Evolutionary conservation across 352 stramenopile genomes (phyloP).

Genomic region (Globisporangium acanthophoron): DNA sequence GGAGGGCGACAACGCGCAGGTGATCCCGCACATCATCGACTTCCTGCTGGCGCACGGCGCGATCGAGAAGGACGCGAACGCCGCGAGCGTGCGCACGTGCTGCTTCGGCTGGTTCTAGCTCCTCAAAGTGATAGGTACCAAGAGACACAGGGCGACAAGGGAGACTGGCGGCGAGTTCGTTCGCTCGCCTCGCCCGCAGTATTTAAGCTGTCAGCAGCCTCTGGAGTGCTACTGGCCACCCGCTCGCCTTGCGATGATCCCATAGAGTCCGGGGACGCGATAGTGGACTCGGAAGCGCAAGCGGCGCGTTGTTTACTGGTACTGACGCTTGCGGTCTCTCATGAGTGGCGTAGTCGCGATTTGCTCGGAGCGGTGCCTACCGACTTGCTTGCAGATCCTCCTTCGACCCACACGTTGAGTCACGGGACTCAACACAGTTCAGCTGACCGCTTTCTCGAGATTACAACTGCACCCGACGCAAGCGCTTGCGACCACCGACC

Average conservation of each 20-base stretch:
- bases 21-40: conserved; percentile 16
- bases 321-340: no score
- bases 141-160: no score
- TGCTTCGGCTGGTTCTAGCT: conserved; percentile 12
- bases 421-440: no score
- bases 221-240: not conserved
- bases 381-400: not conserved
- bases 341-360: not conserved
- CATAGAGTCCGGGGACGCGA: not conserved
- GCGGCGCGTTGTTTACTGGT: no score
- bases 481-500: not conserved
- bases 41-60: conserved; percentile 11
- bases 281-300: no score
- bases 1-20: conserved; percentile 13
- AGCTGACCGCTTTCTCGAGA: not conserved
- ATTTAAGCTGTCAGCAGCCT: no score
- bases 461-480: not conserved
- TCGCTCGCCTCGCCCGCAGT: no score
- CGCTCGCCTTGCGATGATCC: not conserved
- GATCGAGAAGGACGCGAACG: conserved; percentile 11
- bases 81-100: conserved; percentile 10
- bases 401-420: not conserved
- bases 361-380: not conserved
- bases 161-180: no score
- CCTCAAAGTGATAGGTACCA: not conserved